Conservation (phyloP, 306 rosid species). For the Echinosophora koreensis region DNA sequence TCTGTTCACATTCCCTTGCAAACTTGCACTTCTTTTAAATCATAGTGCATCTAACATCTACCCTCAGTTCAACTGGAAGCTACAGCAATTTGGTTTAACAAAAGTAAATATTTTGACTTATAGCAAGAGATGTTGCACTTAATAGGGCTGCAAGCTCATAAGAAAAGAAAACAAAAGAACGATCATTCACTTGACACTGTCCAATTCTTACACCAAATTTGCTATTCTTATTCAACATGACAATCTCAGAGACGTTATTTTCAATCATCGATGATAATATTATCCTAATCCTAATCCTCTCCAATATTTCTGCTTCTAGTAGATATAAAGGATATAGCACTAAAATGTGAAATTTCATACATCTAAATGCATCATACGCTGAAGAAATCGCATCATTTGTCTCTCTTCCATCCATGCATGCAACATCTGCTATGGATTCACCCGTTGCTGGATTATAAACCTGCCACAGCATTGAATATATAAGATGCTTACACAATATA, state of each 20-base stretch:
- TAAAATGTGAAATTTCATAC: conserved; percentile 58
- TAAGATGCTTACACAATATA: conserved; percentile 11
- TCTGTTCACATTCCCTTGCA: conserved; percentile 27
- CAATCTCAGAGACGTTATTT: conserved; percentile 19
- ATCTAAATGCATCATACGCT: conserved; percentile 72
- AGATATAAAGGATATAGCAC: conserved; percentile 34
- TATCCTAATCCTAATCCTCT: conserved; percentile 17
- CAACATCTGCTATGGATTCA: conserved; percentile 79
- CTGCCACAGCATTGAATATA: conserved; percentile 55
- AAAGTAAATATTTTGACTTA: background rate
- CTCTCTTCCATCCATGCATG: conserved; percentile 92
- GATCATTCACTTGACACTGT: background rate
- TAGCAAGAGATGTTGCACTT: conserved; percentile 12
- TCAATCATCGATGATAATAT: conserved; percentile 17
- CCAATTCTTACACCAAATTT: conserved; percentile 30
- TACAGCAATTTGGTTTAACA: conserved; percentile 6
- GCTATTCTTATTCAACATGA: conserved; percentile 2
- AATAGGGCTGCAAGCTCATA: conserved; percentile 16
- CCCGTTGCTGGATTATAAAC: conserved; percentile 94
- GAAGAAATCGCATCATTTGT: conserved; percentile 94
- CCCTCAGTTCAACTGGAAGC: conserved; percentile 11
- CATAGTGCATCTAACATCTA: conserved; percentile 7
- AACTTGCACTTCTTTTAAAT: conserved; percentile 21
- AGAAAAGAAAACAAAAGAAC: conserved; percentile 17
- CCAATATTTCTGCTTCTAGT: conserved; percentile 14